Evolutionary conservation across 2,329 filamentous ascomycete species (phyloP).

Genomic region (Byssoonygena ceratinophila): DNA sequence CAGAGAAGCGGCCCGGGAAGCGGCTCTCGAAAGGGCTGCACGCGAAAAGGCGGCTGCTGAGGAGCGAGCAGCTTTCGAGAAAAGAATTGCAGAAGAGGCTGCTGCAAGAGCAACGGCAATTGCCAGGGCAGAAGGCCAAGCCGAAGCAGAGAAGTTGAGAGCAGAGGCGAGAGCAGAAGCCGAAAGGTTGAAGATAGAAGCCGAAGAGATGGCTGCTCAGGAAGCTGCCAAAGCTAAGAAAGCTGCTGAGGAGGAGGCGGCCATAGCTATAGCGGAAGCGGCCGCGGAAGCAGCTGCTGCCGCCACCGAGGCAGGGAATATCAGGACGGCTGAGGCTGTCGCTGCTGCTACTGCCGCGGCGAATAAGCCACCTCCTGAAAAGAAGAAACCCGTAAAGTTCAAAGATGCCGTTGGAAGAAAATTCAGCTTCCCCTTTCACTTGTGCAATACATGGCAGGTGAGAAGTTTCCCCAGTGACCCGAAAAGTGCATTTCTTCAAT

Average conservation of each 20-base stretch:
- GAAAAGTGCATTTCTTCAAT: background rate
- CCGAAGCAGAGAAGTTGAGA: conserved; percentile 39
- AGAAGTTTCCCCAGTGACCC: conserved; percentile 9
- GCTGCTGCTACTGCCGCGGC: conserved; percentile 25
- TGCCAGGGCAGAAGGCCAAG: conserved; percentile 37
- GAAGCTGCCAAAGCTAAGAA: conserved; percentile 32
- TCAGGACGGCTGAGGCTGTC: conserved; percentile 25
- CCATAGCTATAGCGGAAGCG: conserved; percentile 25
- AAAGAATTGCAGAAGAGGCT: conserved; percentile 34
- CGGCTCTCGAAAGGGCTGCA: conserved; percentile 45
- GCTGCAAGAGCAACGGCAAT: conserved; percentile 25
- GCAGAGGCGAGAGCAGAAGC: conserved; percentile 40
- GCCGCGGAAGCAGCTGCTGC: conserved; percentile 24
- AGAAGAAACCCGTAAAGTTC: conserved; percentile 69
- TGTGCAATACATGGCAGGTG: conserved; percentile 77
- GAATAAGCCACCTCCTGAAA: conserved; percentile 39
- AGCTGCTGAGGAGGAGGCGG: conserved; percentile 30
- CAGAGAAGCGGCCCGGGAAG: conserved; percentile 32
- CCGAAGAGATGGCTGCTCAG: conserved; percentile 27
- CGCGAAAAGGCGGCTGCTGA: conserved; percentile 28
- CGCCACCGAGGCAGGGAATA: conserved; percentile 27
- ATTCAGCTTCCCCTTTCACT: conserved; percentile 80
- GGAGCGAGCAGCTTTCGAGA: conserved; percentile 32
- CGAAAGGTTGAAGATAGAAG: conserved; percentile 39
- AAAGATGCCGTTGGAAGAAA: conserved; percentile 86